Base-by-base conservation (phyloP, 345 rosid species). In the Lenwebbia sp. region DNA sequence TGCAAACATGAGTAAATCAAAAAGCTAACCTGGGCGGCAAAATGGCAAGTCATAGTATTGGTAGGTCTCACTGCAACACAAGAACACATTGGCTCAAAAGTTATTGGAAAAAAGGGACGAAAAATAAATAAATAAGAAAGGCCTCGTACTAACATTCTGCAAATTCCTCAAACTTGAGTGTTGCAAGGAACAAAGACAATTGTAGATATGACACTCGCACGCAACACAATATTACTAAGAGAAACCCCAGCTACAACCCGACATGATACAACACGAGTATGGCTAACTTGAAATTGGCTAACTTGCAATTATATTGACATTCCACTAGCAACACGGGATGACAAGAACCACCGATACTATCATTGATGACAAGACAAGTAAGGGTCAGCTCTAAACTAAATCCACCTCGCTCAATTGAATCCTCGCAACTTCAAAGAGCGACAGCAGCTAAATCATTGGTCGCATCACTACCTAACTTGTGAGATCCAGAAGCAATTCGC, bases 11-110 rank as follows among this genome's bases (percentile, higher is more conserved):
- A 4, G 11, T 33, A 70, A 70, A 70, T 33, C 13, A 60, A 89
- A 91, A 87, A 30, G 26, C 98, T 92, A 91, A 96, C 98, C 98
- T 95, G 96, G 95, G 70, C 58, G 89, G 91, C 98, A 97, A 83
- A 95, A 95, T 9, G 98, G 98, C 86, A 97, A 89, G 83, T 92
- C 95, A 83, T 95, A 94, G 88, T 92, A 97, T 58, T 85, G 90
- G 87, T 97, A 95, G 23, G 98, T 94, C 93, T 94, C 99, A 87
- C 98, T 95, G 98, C 91, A 94, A 89, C 28, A 75, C 13, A 22
- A 88, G 3, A 83, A 87, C 78, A 70, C 78, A 37, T 65, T 33
- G 78, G 47, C 47, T 70, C 78, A 70, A 70, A 70, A 70, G 25
- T 25, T 44, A 19, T 70, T 37, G 78, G 33, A 87, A 13, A 37